These are phyloP conservation scores for Cymodocea nodosa DNA, from an alignment of 116 monocot species.

Conservation along the genomic window DNA sequence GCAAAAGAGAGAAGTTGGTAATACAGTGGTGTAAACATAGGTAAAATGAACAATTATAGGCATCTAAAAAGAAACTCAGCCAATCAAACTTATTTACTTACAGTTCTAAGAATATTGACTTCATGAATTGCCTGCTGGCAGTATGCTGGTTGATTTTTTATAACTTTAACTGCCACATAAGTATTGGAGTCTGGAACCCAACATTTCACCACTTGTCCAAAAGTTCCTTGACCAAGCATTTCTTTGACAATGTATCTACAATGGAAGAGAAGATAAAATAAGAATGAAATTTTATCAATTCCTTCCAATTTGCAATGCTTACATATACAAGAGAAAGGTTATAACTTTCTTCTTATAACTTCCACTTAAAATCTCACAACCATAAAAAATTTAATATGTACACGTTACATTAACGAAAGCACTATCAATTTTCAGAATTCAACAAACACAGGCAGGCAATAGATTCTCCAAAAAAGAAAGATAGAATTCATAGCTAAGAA, in stretches of 20 bases:
- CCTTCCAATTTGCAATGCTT: not conserved
- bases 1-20: conserved; percentile 16
- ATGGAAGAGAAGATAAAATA: not conserved
- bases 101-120: conserved; percentile 60
- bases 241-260: conserved; percentile 90
- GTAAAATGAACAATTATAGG: not conserved
- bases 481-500: not conserved
- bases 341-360: not conserved
- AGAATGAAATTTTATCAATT: not conserved
- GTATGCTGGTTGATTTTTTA: conserved; percentile 93
- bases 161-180: conserved; percentile 91
- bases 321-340: not conserved
- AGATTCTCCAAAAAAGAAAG: not conserved
- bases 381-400: too few relatives aligned
- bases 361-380: too few relatives aligned
- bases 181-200: conserved; percentile 57
- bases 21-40: not conserved
- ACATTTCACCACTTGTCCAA: conserved; percentile 96
- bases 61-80: not conserved
- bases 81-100: conserved; percentile 13
- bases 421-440: not conserved
- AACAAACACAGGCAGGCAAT: not conserved
- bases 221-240: conserved; percentile 93
- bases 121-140: conserved; percentile 80
- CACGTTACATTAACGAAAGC: not conserved